Evolutionary conservation across 345 rosid species (phyloP).

Genomic region (Hirschfeldia incana): DNA sequence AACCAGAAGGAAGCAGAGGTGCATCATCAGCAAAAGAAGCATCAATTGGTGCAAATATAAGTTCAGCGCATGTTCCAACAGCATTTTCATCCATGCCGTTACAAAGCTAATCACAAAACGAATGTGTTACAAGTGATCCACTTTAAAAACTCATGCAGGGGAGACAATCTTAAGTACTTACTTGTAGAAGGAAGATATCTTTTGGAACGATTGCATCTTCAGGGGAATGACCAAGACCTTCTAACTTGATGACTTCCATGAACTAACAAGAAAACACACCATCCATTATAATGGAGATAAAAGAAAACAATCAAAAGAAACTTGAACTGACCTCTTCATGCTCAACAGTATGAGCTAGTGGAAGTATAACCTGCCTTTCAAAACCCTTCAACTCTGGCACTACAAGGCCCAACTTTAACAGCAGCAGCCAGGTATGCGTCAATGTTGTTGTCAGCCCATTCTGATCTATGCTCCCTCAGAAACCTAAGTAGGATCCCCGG

Average conservation of each 20-base stretch:
- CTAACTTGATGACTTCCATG: slow-evolving; percentile 93
- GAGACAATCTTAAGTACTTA: slow-evolving; percentile 35
- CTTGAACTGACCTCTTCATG: slow-evolving; percentile 80
- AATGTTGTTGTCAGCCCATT: slow-evolving; percentile 97
- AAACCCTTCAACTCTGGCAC: slow-evolving; percentile 76
- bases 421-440: slow-evolving; percentile 97
- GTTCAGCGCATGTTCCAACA: slow-evolving; percentile 93
- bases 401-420: slow-evolving; percentile 90
- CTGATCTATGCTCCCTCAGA: slow-evolving; percentile 95
- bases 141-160: not conserved
- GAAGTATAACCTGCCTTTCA: slow-evolving; percentile 92
- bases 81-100: slow-evolving; percentile 98
- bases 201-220: slow-evolving; percentile 88
- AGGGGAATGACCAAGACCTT: slow-evolving; percentile 81
- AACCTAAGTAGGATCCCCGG: slow-evolving; percentile 97
- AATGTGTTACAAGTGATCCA: not conserved
- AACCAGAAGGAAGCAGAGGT: slow-evolving; percentile 95
- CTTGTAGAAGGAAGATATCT: slow-evolving; percentile 93
- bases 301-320: not conserved
- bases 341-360: slow-evolving; percentile 91
- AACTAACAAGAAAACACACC: slow-evolving; percentile 44
- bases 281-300: not conserved
- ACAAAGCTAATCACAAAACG: slow-evolving; percentile 60
- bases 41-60: slow-evolving; percentile 96
- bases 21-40: slow-evolving; percentile 98